Evolutionary conservation across 257 asterid species (phyloP).

Genomic region (Solanum acaule): DNA sequence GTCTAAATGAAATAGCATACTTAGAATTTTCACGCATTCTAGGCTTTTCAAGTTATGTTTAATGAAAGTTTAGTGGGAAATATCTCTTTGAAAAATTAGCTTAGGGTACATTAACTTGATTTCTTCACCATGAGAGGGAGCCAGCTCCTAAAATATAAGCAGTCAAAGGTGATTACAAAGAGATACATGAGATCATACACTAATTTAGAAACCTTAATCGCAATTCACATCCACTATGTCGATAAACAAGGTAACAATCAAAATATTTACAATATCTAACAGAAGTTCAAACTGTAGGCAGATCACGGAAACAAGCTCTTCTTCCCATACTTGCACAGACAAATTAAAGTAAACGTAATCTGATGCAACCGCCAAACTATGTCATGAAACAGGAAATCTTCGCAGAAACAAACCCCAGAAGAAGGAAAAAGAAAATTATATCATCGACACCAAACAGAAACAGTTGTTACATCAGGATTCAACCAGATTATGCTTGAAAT

Average conservation of each 20-base stretch:
- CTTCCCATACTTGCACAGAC: not conserved
- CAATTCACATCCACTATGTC: not conserved
- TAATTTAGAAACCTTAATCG: not conserved
- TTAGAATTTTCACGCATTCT: not conserved
- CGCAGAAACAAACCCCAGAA: not conserved
- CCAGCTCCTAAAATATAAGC: not conserved
- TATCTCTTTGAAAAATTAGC: not conserved
- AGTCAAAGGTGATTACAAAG: not conserved
- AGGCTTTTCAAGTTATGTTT: not conserved
- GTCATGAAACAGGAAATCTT: not conserved
- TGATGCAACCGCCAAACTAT: not conserved
- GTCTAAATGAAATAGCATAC: not conserved
- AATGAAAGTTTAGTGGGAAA: not conserved
- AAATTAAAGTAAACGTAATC: not conserved
- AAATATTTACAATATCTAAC: not conserved
- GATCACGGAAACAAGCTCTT: not conserved
- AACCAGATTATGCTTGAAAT: not conserved
- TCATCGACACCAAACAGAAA: not conserved
- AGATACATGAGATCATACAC: not conserved
- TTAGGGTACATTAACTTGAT: not conserved
- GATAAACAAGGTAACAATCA: not conserved
- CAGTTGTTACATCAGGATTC: not conserved
- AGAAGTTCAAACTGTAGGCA: not conserved
- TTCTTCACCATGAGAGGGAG: not conserved
- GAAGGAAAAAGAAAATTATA: not conserved